Conservation (phyloP, 306 rosid species). For the Acmispon strigosus region DNA sequence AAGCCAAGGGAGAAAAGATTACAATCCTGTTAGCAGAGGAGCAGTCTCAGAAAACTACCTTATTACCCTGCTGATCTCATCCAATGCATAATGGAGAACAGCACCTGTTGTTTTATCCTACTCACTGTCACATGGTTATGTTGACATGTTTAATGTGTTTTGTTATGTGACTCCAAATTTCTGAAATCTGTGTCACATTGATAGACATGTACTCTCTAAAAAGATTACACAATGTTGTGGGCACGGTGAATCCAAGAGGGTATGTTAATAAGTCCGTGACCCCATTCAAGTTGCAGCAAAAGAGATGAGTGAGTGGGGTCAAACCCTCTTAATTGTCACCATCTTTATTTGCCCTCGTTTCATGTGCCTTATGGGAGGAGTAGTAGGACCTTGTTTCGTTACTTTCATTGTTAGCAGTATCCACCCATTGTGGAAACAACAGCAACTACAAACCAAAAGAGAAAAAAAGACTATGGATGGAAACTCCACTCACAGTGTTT, state of each 20-base stretch:
- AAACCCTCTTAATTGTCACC: constrained; percentile 23
- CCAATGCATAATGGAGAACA: background rate
- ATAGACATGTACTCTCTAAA: too few relatives aligned
- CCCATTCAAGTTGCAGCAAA: constrained; percentile 21
- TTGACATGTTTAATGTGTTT: background rate
- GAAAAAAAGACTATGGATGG: background rate
- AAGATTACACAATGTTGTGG: too few relatives aligned
- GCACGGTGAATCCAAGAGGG: too few relatives aligned
- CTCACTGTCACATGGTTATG: constrained; percentile 23
- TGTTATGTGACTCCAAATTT: background rate
- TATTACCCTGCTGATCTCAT: constrained; percentile 15
- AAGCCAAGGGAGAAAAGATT: background rate
- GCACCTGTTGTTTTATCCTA: constrained; percentile 7
- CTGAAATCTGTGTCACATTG: background rate
- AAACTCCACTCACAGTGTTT: background rate
- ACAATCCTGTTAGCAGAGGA: background rate
- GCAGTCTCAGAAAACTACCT: background rate
- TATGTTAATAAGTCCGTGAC: constrained; percentile 13
- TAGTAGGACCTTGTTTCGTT: constrained; percentile 36
- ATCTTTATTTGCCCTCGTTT: constrained; percentile 29
- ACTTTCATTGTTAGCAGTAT: constrained; percentile 52
- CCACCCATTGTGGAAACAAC: constrained; percentile 4
- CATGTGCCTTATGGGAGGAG: constrained; percentile 32
- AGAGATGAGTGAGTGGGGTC: constrained; percentile 33
- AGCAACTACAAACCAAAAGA: constrained; percentile 9